Percentiles rank a stretch among this genome's conserved stretches.
These are phyloP conservation scores for Tricholoma sp. DNA, from an alignment of 768 basidiomycete genomes.

Conservation along the genomic window DNA sequence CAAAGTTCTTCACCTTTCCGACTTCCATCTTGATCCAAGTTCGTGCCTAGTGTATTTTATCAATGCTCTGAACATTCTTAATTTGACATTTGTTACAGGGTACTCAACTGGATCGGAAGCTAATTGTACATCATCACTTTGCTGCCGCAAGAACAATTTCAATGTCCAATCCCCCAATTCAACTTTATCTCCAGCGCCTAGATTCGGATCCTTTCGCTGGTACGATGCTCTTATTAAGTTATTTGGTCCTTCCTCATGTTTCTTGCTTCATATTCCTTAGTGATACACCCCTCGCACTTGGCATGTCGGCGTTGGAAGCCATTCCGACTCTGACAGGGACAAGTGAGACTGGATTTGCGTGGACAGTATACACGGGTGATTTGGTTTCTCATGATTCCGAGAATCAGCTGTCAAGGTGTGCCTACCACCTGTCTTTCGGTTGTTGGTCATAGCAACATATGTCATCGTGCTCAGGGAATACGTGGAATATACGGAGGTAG, in stretches of 20 bases:
- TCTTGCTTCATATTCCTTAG: constrained; percentile 21
- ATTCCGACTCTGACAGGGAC: constrained; percentile 67
- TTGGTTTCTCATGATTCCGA: constrained; percentile 68
- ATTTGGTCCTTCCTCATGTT: not conserved
- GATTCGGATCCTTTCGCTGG: constrained; percentile 65
- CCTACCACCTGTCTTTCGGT: not conserved
- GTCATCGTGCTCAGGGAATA: constrained; percentile 38
- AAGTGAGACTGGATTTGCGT: constrained; percentile 54
- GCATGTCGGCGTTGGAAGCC: constrained; percentile 53
- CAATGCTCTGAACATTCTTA: not conserved
- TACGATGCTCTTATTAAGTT: constrained; percentile 12
- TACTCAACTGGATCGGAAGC: constrained; percentile 68
- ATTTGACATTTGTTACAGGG: constrained; percentile 30
- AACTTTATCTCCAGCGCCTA: constrained; percentile 55
- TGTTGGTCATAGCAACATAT: not conserved
- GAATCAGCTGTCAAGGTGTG: constrained; percentile 56
- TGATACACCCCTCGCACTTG: constrained; percentile 62
- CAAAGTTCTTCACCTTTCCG: constrained; percentile 74
- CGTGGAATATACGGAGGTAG: constrained; percentile 58
- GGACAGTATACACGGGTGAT: constrained; percentile 69
- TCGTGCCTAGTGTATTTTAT: constrained; percentile 11
- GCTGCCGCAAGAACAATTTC: constrained; percentile 55
- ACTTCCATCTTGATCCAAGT: constrained; percentile 75
- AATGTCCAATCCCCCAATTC: constrained; percentile 46
- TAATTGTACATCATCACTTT: constrained; percentile 59